Percentiles rank a stretch among this genome's conserved stretches.
These are phyloP conservation scores for Fusarium hostae DNA, from an alignment of 2,329 filamentous ascomycete species.

Conservation along the genomic window DNA sequence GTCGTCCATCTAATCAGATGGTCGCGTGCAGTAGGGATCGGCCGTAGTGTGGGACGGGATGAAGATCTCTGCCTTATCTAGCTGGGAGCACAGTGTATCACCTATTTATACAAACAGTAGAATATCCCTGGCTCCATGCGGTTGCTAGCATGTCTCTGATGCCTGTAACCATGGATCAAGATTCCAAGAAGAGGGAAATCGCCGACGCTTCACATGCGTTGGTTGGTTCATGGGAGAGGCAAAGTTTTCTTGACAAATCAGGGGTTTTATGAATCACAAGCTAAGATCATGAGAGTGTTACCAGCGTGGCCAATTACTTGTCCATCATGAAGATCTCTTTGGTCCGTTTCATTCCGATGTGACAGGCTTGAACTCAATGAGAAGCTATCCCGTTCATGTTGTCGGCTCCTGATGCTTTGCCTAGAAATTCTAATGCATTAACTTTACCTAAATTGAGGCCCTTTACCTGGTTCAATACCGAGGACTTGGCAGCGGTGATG, in stretches of 20 bases:
- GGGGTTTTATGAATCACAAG: neutral
- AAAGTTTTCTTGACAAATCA: neutral
- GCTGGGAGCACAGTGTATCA: neutral
- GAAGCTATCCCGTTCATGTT: neutral
- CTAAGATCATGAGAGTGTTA: neutral
- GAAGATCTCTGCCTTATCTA: neutral
- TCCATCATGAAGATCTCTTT: neutral
- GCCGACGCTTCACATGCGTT: neutral
- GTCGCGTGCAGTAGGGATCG: slow-evolving; percentile 17
- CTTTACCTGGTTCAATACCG: neutral
- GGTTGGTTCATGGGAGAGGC: neutral
- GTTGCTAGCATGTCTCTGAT: neutral
- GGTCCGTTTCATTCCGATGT: neutral
- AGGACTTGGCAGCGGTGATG: neutral
- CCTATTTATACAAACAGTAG: neutral
- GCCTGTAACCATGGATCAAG: neutral
- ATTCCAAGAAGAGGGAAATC: neutral
- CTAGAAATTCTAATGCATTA: neutral
- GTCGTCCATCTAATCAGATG: slow-evolving; percentile 26
- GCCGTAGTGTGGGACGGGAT: neutral
- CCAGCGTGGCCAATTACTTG: neutral
- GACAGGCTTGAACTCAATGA: neutral
- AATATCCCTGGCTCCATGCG: neutral
- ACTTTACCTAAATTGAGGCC: neutral
- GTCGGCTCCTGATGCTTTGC: neutral